Evolutionary conservation across 805 yeast species (phyloP), one percentile per base, ranked within the genome.

Genomic region (Tetrapisispora fleetii): DNA sequence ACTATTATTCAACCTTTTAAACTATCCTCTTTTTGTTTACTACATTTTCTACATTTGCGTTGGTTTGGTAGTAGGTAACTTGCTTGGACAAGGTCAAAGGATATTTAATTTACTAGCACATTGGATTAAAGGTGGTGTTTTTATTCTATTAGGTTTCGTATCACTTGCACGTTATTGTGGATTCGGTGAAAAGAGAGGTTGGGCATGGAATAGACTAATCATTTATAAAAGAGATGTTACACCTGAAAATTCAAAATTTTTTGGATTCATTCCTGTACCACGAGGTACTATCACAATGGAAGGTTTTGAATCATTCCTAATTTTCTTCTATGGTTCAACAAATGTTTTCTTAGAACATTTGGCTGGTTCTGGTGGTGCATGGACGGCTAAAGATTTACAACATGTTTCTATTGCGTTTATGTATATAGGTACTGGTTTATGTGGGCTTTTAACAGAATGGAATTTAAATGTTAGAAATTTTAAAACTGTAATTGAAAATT

Each of bases 101-200:
- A 82, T 90, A 14, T 91, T 87, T 70, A 88, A 87, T 57, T 66
- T 91, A 46, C 73, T 91, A 49, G 99, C 99, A 1, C 99, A 91
- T 67, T 87, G 88, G 75, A 91, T 91, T 65, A 91, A 91, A 67
- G 99, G 99, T 51, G 93, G 91, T 24, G 93, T 91, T 2, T 91
- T 91, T 62, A 74, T 88, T 50, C 53, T 73, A 5, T 69, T 85
- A 37, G 99, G 99, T 19, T 52, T 90, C 8, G 62, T 89, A 6
- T 77, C 95, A n/a, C 72, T 93, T 37, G 85, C 89, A 1, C 79
- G 98, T 57, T 90, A 85, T 65, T 80, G 88, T 58, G 99, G 99
- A 3, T 85, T 83, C 13, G 86, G 83, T 58, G 63, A 75, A 36
- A 72, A 76, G 48, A 70, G 75, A 50, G 98, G 98, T 19, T 83